Conservation (phyloP, 108 stramenopile species). For the Cyclotella choctawhatcheeana region DNA sequence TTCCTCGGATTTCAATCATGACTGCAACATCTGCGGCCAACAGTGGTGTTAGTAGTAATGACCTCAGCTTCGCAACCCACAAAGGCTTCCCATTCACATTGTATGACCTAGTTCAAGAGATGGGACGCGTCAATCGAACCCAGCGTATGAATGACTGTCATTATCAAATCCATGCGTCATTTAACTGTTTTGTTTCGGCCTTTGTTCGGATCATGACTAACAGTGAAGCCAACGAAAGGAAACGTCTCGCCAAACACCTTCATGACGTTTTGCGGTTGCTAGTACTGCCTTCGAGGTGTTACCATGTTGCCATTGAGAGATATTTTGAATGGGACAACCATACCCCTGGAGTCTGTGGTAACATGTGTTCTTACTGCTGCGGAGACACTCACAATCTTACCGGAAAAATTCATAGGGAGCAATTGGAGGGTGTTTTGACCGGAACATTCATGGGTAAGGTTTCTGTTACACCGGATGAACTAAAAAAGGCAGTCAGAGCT, state of each 20-base stretch:
- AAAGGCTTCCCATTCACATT: background rate
- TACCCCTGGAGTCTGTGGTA: background rate
- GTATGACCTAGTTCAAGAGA: slow-evolving; percentile 13
- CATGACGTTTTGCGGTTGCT: background rate
- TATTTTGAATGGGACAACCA: background rate
- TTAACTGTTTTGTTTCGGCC: background rate
- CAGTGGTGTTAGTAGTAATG: slow-evolving; percentile 9
- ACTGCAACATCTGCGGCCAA: slow-evolving; percentile 7
- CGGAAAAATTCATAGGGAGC: background rate
- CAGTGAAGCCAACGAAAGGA: background rate
- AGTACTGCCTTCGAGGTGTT: background rate
- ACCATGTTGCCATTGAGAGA: background rate
- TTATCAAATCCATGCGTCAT: background rate
- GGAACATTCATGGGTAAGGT: background rate
- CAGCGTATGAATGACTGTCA: background rate
- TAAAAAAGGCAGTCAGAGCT: background rate
- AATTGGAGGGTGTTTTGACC: background rate
- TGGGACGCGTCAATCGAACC: slow-evolving; percentile 4
- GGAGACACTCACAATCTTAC: background rate
- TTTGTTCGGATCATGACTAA: slow-evolving; percentile 1
- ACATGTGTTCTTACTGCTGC: slow-evolving; percentile 9
- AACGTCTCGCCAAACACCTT: background rate
- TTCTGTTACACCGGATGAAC: background rate
- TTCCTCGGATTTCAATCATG: slow-evolving; percentile 1
- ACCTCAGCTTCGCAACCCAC: background rate